A percentile compares a stretch with the other conserved stretches of the same genome.
These are phyloP conservation scores for Cercospora sp. DNA, from an alignment of 2,329 filamentous ascomycete genomes.

Conservation along the genomic window DNA sequence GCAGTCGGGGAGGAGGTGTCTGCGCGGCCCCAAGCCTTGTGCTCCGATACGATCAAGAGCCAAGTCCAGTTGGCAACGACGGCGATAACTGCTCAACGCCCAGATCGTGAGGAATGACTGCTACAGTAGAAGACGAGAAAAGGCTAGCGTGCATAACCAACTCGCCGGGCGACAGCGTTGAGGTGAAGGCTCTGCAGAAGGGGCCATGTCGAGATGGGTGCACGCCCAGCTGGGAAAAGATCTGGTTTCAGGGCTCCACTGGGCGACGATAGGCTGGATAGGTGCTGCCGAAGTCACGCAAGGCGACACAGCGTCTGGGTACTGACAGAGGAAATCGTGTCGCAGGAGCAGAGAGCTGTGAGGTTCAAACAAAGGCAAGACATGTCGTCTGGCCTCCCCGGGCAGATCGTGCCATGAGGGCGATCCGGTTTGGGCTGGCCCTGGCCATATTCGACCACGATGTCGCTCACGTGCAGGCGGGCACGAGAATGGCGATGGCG, in stretches of 20 bases:
- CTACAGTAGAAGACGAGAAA: not conserved
- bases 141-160: not conserved
- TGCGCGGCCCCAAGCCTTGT: not conserved
- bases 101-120: not conserved
- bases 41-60: not conserved
- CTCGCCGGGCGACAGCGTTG: not conserved
- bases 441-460: not conserved
- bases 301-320: not conserved
- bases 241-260: conserved; percentile 3
- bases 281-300: conserved; percentile 3
- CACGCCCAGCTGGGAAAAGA: not conserved
- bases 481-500: not conserved
- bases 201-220: not conserved
- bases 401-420: not conserved
- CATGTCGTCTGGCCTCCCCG: not conserved
- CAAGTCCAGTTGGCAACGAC: not conserved
- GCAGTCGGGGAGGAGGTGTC: not conserved
- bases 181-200: not conserved
- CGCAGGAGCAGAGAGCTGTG: not conserved
- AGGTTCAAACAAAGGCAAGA: conserved; percentile 7
- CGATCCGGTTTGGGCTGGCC: not conserved
- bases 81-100: not conserved
- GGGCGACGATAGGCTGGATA: conserved; percentile 7
- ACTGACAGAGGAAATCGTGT: conserved; percentile 4
- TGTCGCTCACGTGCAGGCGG: not conserved